A percentile compares a stretch with the other conserved stretches of the same genome.
Conservation (phyloP, 2,329 filamentous ascomycete species). For the Claviceps pazoutovae region DNA sequence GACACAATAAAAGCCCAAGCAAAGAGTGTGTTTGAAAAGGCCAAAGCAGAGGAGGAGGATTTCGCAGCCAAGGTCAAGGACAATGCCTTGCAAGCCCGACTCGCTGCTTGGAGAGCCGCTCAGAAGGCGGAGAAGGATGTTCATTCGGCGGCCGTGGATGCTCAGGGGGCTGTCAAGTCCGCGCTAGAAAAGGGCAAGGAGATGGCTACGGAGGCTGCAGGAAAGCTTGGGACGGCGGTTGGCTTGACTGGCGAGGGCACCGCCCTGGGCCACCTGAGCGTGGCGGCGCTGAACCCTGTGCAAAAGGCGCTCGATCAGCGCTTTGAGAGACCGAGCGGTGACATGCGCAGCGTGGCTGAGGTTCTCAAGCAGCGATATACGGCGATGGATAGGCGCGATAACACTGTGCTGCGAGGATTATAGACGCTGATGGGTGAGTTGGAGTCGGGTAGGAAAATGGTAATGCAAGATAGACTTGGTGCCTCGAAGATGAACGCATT, state of each 20-base stretch:
- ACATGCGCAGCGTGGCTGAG: conserved; percentile 37
- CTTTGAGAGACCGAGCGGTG: conserved; percentile 28
- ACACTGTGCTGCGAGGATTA: conserved; percentile 28
- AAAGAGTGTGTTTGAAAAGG: conserved; percentile 20
- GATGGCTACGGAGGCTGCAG: conserved; percentile 26
- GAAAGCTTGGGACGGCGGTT: conserved; percentile 23
- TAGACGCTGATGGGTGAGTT: conserved; percentile 9
- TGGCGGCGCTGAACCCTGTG: conserved; percentile 21
- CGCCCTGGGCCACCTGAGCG: conserved; percentile 3
- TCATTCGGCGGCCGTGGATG: conserved; percentile 18
- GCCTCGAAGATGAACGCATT: not conserved
- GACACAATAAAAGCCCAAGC: conserved; percentile 20
- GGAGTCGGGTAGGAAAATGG: not conserved
- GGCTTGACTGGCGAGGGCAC: conserved; percentile 16
- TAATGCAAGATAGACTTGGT: not conserved
- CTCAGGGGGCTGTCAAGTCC: conserved; percentile 23
- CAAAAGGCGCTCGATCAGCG: conserved; percentile 38
- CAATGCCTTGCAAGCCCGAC: conserved; percentile 15
- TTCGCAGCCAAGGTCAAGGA: conserved; percentile 15
- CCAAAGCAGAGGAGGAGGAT: conserved; percentile 15
- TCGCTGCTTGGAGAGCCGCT: conserved; percentile 13
- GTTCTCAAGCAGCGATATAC: conserved; percentile 41
- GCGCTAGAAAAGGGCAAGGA: conserved; percentile 27
- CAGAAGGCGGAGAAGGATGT: conserved; percentile 10
- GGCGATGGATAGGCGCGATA: conserved; percentile 31